Conservation (phyloP, 768 basidiomycete genomes). For the Phylloporus rhodoxanthus region DNA sequence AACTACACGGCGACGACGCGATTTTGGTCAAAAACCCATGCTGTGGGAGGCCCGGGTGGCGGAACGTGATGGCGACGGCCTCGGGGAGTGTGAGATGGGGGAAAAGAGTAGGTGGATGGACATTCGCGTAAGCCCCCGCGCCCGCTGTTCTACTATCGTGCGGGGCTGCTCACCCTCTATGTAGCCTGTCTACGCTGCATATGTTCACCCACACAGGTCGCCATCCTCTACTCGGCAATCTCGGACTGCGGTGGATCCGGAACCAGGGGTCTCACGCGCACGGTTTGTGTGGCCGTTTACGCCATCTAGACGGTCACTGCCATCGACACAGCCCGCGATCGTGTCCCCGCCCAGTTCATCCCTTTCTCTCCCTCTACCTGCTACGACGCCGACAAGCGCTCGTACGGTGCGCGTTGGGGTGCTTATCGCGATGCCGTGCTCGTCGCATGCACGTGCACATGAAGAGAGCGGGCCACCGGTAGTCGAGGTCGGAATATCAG, state of each 20-base stretch:
- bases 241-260: neutral
- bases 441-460: constrained; percentile 1
- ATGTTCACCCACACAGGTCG: constrained; percentile 11
- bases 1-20: constrained; percentile 19
- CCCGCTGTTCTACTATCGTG: neutral
- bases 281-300: constrained; percentile 18
- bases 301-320: constrained; percentile 8
- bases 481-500: constrained; percentile 30
- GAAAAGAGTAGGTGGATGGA: constrained; percentile 26
- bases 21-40: constrained; percentile 27
- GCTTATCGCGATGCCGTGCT: constrained; percentile 40
- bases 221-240: neutral
- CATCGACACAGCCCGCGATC: constrained; percentile 9
- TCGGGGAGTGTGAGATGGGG: neutral
- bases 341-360: neutral
- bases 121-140: constrained; percentile 20
- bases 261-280: constrained; percentile 5
- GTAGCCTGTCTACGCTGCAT: constrained; percentile 24
- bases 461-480: constrained; percentile 27
- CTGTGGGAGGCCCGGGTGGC: constrained; percentile 28
- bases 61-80: constrained; percentile 6
- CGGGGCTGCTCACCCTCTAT: neutral
- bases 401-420: constrained; percentile 36
- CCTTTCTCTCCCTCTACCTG: constrained; percentile 6
- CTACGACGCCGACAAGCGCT: constrained; percentile 1